Percentiles rank a stretch among this genome's conserved stretches.
Evolutionary conservation across 768 basidiomycete genomes (phyloP).

Genomic region (Amanita pallidorosea): DNA sequence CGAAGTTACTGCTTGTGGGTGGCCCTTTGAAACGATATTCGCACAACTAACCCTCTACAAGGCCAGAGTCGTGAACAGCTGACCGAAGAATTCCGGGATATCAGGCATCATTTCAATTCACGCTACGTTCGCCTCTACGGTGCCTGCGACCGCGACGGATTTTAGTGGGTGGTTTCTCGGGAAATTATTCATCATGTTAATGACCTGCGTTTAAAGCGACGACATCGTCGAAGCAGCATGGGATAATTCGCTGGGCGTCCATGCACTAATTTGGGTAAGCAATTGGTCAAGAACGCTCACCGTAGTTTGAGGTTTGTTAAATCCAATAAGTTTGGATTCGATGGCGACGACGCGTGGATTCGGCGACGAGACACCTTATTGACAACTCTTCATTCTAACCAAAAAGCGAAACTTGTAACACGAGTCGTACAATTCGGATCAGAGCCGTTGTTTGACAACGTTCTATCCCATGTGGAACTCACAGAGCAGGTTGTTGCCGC

Average conservation of each 20-base stretch:
- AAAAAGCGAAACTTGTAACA: conserved; percentile 41
- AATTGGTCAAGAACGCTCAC: not conserved
- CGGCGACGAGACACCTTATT: conserved; percentile 33
- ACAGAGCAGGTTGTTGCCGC: conserved; percentile 32
- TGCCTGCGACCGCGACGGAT: conserved; percentile 22
- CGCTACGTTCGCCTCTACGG: conserved; percentile 43
- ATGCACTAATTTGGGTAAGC: conserved; percentile 50
- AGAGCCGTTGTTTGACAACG: conserved; percentile 44
- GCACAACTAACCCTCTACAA: conserved; percentile 10
- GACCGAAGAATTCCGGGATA: conserved; percentile 38
- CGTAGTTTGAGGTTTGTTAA: not conserved
- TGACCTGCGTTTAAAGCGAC: conserved; percentile 18
- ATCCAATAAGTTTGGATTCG: conserved; percentile 22
- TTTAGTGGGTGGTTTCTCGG: conserved; percentile 18
- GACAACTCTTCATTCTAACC: conserved; percentile 31
- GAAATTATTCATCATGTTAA: not conserved
- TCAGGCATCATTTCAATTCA: conserved; percentile 36
- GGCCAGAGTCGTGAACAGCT: conserved; percentile 38
- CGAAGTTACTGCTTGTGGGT: conserved; percentile 44
- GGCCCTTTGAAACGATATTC: not conserved
- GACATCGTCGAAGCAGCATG: conserved; percentile 48
- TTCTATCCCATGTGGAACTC: conserved; percentile 29
- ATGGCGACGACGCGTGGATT: conserved; percentile 30
- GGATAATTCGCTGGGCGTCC: conserved; percentile 38
- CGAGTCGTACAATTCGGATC: conserved; percentile 49